Conservation (phyloP, 1,284 basidiomycete species). For the Mycocalia duriaeana region DNA sequence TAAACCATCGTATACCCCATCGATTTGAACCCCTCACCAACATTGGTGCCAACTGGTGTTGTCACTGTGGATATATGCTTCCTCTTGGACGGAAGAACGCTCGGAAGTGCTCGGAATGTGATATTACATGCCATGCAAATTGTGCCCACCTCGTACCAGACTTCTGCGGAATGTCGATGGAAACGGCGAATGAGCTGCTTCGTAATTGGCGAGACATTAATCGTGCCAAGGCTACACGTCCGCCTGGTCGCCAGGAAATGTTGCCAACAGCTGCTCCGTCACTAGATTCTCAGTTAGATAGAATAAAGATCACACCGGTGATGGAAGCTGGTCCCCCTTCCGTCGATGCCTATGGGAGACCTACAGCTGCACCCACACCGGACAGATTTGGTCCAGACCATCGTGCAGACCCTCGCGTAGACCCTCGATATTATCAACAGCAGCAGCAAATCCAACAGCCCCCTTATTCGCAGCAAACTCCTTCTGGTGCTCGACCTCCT, state of each 20-base stretch:
- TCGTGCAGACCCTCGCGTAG: no score
- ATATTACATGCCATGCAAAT: conserved; percentile 94
- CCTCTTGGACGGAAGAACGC: conserved; percentile 96
- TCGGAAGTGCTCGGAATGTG: conserved; percentile 92
- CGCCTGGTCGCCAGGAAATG: conserved; percentile 29
- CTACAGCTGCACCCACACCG: conserved; percentile 19
- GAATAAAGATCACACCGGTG: conserved; percentile 39
- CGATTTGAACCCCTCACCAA: conserved; percentile 97
- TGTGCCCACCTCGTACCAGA: conserved; percentile 98
- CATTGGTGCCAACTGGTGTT: conserved; percentile 98
- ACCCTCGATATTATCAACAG: conserved; percentile 33
- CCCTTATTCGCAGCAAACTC: conserved; percentile 23
- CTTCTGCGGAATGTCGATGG: conserved; percentile 99
- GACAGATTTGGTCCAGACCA: conserved; percentile 23
- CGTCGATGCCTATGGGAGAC: conserved; percentile 33
- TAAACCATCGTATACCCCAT: conserved; percentile 99
- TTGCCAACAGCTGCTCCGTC: conserved; percentile 19
- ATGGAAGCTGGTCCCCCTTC: conserved; percentile 26
- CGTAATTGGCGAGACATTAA: conserved; percentile 87
- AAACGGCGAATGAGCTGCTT: conserved; percentile 92
- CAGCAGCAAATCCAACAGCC: conserved; percentile 25
- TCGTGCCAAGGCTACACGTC: conserved; percentile 39
- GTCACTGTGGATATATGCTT: conserved; percentile 98
- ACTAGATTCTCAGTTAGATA: conserved; percentile 39
- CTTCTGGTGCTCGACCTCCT: conserved; percentile 37